Evolutionary conservation across 2,329 filamentous ascomycete genomes (phyloP), one percentile per base, ranked within the genome.

Genomic region (Aspergillus versicolor): DNA sequence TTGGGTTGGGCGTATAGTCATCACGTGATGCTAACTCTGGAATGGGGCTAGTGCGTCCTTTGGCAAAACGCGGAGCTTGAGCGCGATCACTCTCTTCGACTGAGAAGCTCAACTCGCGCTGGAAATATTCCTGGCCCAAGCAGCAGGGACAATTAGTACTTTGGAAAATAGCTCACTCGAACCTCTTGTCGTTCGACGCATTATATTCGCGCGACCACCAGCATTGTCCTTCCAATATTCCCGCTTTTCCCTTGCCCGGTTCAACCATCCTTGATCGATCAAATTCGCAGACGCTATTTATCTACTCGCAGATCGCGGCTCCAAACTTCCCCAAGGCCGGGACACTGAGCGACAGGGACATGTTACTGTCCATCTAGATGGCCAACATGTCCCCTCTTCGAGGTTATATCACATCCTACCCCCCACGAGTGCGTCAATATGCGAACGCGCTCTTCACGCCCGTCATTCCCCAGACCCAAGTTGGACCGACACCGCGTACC

Each of bases 381-480:
- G 64, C 66, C 70, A 70, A 76, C 75, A 73, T 79, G 72, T 79
- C 83, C 68, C 82, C 83, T 64, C 91, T 92, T 47, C 91, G 96
- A 79, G 90, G 92, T 43, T 94, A 96, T 71, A 87, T 94, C 66
- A 93, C 91, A 56, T 92, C 88, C 71, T 97, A 96, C 78, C 91
- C 93, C 75, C 91, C 93, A 62, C 90, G 93, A 70, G 79, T 97
- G 70, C 90, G 93, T 72, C 85, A 87, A 63, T 97, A 95, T 79
- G 90, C 89, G 73, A 97, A 97, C 79, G 91, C 93, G 38, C 86
- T 97, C 54, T 84, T 97, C 60, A 91, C 90, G 22, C 92, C 93
- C 37, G 87, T 94, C 61, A 84, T 93, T 60, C 90, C 89, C 61
- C 83, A 84, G 54, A 87, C 86, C 61, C 82, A 87, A 64, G 80